Evolutionary conservation across 2,329 filamentous ascomycete species (phyloP), one percentile per base, ranked within the genome.

Genomic region (Westerdykella sp.): DNA sequence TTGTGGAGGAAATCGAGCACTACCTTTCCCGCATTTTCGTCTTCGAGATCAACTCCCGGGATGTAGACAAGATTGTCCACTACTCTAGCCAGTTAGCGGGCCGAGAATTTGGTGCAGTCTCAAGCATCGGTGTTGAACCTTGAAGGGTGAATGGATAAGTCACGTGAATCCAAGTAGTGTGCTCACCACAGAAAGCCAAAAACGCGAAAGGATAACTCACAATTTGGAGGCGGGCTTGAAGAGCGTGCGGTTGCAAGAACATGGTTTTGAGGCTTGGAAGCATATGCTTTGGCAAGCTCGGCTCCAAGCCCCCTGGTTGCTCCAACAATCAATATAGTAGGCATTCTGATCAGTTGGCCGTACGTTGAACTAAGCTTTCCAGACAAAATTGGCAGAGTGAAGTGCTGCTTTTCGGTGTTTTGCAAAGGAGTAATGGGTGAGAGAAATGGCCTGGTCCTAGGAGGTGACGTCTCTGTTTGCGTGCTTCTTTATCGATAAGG

Each of bases 261-360:
- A 6, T 65, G 68, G 37, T 72, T 74, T 23, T 66, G 55, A 10
- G 52, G 13, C 32, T 57, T 41, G n/a, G 51, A 48, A 16, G 76
- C 73, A 55, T 87, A 86, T 38, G 73, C 66, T 50, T 77, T 76
- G 23, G 73, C 72, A 22, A 87, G 70, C 14, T 78, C 76, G 39
- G 77, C 77, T 3, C 84, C 84, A 3, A 87, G 73, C 41, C 84
- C 84, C 34, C 83, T 74, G 1, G 82, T 86, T 3, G 80, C 83
- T 38, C 83, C 83, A 22, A 87, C 71, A 22, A 87, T 73, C 2
- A 87, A 73, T 28, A 83, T 68, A 30, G 70, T 73, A 34, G 57
- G 45, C 60, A 64, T 64, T 5, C 32, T 46, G 25, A 28, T 28
- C 9, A 4, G 25, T 28, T 28, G 25, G 7, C 7, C 3, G n/a